These are phyloP conservation scores for Microsporum canis DNA, from an alignment of 2,329 filamentous ascomycete species.

Conservation along the genomic window DNA sequence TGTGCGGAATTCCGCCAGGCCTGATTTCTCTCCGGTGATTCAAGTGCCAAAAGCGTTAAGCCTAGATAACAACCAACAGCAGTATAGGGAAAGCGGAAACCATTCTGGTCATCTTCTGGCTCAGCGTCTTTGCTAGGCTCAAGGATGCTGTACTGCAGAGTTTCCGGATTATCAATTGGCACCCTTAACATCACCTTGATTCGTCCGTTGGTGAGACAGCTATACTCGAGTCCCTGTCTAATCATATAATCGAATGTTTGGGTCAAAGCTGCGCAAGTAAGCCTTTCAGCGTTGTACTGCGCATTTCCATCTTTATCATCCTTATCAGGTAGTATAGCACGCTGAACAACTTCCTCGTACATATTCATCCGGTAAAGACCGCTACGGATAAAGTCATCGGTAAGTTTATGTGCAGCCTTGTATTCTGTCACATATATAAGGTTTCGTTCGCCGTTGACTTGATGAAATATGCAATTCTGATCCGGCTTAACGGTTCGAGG, in stretches of 20 bases:
- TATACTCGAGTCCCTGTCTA: slow-evolving; percentile 7
- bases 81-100: slow-evolving; percentile 1
- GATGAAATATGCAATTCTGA: slow-evolving; percentile 5
- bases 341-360: slow-evolving; percentile 7
- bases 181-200: slow-evolving; percentile 6
- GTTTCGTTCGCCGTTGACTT: neutral
- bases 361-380: slow-evolving; percentile 3
- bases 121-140: slow-evolving; percentile 1
- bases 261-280: slow-evolving; percentile 5
- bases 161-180: slow-evolving; percentile 5
- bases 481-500: neutral
- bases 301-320: slow-evolving; percentile 1
- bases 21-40: neutral
- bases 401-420: slow-evolving; percentile 7
- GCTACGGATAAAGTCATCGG: neutral
- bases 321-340: slow-evolving; percentile 1
- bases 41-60: slow-evolving; percentile 5
- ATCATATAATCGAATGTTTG: slow-evolving; percentile 11
- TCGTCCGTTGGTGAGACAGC: slow-evolving; percentile 6
- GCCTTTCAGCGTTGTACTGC: slow-evolving; percentile 5
- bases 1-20: neutral
- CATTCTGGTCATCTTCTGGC: neutral
- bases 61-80: slow-evolving; percentile 4
- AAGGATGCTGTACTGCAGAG: slow-evolving; percentile 3
- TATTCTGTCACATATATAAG: slow-evolving; percentile 8